Conservation (phyloP, 2,329 filamentous ascomycete genomes). For the Hirsutella thompsonii region DNA sequence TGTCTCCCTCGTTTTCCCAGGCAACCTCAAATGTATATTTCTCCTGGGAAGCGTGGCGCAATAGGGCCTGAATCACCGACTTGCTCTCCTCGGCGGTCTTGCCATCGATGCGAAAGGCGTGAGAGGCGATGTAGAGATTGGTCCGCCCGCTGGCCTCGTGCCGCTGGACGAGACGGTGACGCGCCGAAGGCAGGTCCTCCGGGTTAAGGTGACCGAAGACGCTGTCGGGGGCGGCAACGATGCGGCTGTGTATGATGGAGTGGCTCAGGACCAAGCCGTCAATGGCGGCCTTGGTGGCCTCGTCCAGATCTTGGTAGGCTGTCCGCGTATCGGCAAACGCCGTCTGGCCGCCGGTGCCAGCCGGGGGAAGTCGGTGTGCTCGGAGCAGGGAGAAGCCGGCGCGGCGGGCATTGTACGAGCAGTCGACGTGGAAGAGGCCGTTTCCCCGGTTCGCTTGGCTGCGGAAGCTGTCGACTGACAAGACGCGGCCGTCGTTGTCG, state of each 20-base stretch:
- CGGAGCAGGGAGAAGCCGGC: slow-evolving; percentile 1
- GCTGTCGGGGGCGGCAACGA: neutral
- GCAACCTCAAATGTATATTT: neutral
- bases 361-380: neutral
- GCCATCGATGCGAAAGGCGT: neutral
- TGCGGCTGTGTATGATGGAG: neutral
- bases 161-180: neutral
- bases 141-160: neutral
- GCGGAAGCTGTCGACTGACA: neutral
- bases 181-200: neutral
- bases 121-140: slow-evolving; percentile 1
- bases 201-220: neutral
- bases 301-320: neutral
- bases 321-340: slow-evolving; percentile 1
- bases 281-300: neutral
- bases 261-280: neutral
- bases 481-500: neutral
- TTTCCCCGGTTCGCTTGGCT: neutral
- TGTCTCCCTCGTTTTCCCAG: neutral
- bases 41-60: neutral
- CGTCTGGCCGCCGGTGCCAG: neutral
- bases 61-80: neutral
- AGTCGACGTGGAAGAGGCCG: slow-evolving; percentile 2
- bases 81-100: neutral
- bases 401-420: neutral